Evolutionary conservation across 2,329 filamentous ascomycete species (phyloP), one percentile per base, ranked within the genome.

Genomic region (Plenodomus tracheiphilus): DNA sequence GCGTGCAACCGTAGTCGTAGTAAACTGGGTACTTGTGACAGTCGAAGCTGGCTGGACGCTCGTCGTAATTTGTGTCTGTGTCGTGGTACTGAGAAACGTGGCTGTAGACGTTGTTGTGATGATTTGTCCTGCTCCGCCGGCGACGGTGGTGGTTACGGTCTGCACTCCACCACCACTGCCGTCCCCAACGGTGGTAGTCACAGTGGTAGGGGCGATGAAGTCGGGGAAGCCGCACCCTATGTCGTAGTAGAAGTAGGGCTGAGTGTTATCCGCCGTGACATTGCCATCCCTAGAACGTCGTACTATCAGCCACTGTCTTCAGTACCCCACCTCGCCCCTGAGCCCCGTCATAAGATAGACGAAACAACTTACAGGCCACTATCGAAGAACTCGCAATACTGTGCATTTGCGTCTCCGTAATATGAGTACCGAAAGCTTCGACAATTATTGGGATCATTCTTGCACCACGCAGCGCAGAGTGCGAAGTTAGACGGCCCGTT

Each of bases 381-480:
- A 6, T 44, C 37, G 38, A 61, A 64, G 35, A 61, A 65, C 39
- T 65, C 60, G 46, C 62, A 64, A 19, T 63, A 62, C 32, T 65
- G 57, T 10, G 51, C 22, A 36, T 53, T 32, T 15, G 55, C 48
- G n/a, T 64, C 55, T 6, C 30, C 13, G 34, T 37, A 61, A 28
- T 56, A 59, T 13, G 50, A 58, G 28, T 64, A 62, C 4, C 59
- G 54, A 37, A 64, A 64, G 13, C 40, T 47, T 20, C 50, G 43
- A 30, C 61, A 66, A 11, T 30, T 46, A 5, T 38, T 30, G 20
- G 39, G 22, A 22, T 59, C 53, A 18, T 51, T 51, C 39, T 57
- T 56, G 41, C 59, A 64, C 20, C 52, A 64, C 16, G 52, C 46
- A 3, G 54, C 59, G 38, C 61, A 66, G 4, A 66, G 41, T 2